phyloP scores from a whole-genome alignment of 805 yeast genomes.

The Cephaloascus fragrans region DNA sequence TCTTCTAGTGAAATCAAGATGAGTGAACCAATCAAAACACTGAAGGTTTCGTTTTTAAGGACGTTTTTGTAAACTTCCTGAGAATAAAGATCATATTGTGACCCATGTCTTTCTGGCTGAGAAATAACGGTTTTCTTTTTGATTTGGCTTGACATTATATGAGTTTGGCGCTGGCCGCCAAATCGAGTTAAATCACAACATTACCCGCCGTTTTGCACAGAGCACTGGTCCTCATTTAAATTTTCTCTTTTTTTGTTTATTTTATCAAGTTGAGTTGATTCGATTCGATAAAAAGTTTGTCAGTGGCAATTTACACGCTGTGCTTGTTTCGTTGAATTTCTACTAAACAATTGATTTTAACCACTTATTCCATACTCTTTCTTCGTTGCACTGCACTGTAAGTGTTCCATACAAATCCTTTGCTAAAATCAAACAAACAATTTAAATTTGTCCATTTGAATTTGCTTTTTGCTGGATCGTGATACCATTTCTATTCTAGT shows the following conservation, averaged over 20 bases:
- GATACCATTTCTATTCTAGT: not conserved
- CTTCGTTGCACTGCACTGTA: not conserved
- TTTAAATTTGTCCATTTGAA: not conserved
- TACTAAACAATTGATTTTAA: not conserved
- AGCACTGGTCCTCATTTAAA: conserved; percentile 1
- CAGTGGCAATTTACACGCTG: not conserved
- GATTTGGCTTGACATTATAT: too few relatives aligned
- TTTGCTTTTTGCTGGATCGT: not conserved
- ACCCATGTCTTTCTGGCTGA: too few relatives aligned
- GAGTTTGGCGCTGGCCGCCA: too few relatives aligned
- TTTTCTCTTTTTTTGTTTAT: conserved; percentile 1
- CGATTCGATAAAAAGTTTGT: not conserved
- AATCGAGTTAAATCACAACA: not conserved
- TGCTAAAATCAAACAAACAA: too few relatives aligned
- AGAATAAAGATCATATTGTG: too few relatives aligned
- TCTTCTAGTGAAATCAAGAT: too few relatives aligned
- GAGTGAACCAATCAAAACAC: too few relatives aligned
- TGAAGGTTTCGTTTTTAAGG: too few relatives aligned
- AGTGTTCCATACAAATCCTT: too few relatives aligned
- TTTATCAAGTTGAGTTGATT: too few relatives aligned
- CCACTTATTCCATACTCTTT: not conserved
- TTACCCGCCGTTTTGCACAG: conserved; percentile 1
- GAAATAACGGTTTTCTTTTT: too few relatives aligned
- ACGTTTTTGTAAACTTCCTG: too few relatives aligned
- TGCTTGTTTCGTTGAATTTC: conserved; percentile 1